phyloP scores from a whole-genome alignment of 2,329 filamentous ascomycete species.

The Fusarium proliferatum region DNA sequence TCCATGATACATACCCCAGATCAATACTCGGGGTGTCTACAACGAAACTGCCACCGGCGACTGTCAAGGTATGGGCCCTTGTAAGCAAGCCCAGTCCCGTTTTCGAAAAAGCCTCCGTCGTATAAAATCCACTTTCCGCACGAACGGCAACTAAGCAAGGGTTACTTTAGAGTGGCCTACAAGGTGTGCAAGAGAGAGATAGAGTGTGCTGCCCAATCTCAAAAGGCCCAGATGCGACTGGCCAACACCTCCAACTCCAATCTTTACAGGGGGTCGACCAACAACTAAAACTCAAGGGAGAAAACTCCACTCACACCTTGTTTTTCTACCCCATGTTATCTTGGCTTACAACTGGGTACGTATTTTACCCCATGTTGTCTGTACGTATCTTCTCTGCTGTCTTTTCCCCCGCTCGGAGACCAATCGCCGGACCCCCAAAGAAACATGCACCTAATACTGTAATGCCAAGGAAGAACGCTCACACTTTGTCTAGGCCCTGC shows the following conservation, averaged over 20 bases:
- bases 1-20: not conserved
- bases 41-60: not conserved
- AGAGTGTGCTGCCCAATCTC: constrained; percentile 22
- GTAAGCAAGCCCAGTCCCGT: constrained; percentile 6
- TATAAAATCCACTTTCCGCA: constrained; percentile 25
- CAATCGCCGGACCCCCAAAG: constrained; percentile 39
- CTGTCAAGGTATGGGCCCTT: constrained; percentile 16
- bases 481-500: constrained; percentile 23
- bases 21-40: not conserved
- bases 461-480: constrained; percentile 13
- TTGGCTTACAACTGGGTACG: constrained; percentile 2
- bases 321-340: constrained; percentile 13
- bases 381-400: not conserved
- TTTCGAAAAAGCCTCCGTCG: constrained; percentile 34
- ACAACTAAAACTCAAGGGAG: not conserved
- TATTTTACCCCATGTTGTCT: constrained; percentile 26
- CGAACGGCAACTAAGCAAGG: constrained; percentile 41
- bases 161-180: not conserved
- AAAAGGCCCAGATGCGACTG: constrained; percentile 1
- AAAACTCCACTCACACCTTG: constrained; percentile 18
- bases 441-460: not conserved
- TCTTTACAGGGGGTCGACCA: not conserved
- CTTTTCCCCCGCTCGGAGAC: constrained; percentile 27
- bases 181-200: not conserved
- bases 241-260: constrained; percentile 12